A percentile compares a stretch with the other conserved stretches of the same genome.
Conservation (phyloP, 1,284 basidiomycete genomes). For the Amylostereum areolatum region DNA sequence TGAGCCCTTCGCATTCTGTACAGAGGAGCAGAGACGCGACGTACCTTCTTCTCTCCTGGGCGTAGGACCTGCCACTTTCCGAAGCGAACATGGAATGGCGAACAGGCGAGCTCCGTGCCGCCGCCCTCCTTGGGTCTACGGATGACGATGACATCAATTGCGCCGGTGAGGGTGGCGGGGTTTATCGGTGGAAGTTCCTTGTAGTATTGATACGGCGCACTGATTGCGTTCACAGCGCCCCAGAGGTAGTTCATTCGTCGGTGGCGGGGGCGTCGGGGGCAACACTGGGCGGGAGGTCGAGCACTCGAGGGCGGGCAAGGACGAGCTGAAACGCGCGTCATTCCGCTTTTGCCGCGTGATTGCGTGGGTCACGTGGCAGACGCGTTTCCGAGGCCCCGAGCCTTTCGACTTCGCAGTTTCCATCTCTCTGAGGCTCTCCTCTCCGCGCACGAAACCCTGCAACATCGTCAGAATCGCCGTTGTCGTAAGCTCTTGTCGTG, state of each 20-base stretch:
- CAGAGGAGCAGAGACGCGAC: slow-evolving; percentile 13
- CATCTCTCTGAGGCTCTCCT: too few relatives aligned
- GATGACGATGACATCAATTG: slow-evolving; percentile 96
- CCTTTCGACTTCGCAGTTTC: too few relatives aligned
- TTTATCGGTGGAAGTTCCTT: slow-evolving; percentile 77
- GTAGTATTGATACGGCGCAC: slow-evolving; percentile 81
- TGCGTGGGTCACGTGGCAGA: too few relatives aligned
- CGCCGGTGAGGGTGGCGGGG: slow-evolving; percentile 90
- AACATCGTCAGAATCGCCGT: too few relatives aligned
- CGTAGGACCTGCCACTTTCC: slow-evolving; percentile 96
- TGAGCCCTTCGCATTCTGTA: not conserved
- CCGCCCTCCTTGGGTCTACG: slow-evolving; percentile 62
- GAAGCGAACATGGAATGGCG: slow-evolving; percentile 97
- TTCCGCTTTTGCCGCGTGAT: too few relatives aligned
- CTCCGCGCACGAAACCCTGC: too few relatives aligned
- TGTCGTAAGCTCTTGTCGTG: too few relatives aligned
- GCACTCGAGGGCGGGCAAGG: too few relatives aligned
- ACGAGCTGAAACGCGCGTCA: too few relatives aligned
- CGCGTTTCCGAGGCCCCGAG: too few relatives aligned
- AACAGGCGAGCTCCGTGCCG: slow-evolving; percentile 76
- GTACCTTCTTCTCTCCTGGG: slow-evolving; percentile 90
- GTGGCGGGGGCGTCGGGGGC: not conserved
- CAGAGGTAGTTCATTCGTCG: slow-evolving; percentile 71
- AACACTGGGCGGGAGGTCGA: not conserved
- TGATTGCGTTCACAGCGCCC: slow-evolving; percentile 75